A percentile compares a stretch with the other conserved stretches of the same genome.
These are phyloP conservation scores for Obba rivulosa DNA, from an alignment of 768 basidiomycete genomes.

Conservation along the genomic window DNA sequence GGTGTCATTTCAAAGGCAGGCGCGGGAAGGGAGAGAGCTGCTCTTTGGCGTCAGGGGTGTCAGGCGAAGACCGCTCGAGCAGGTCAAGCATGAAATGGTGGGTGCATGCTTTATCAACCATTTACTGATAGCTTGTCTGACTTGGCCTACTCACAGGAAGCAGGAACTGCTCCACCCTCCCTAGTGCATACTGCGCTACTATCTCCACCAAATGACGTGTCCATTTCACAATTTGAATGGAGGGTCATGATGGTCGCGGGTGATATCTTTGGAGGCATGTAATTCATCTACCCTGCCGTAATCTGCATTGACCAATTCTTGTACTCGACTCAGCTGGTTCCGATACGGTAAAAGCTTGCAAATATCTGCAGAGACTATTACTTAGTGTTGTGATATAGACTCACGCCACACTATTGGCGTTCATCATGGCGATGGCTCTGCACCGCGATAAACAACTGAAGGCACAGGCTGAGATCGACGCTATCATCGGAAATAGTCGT, in stretches of 20 bases:
- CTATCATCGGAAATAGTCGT: conserved; percentile 14
- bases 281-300: background rate
- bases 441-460: conserved; percentile 23
- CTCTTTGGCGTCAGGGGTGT: conserved; percentile 8
- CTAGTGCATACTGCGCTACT: conserved; percentile 18
- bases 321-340: conserved; percentile 3
- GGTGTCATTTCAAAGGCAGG: conserved; percentile 23
- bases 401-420: conserved; percentile 19
- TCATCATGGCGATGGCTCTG: conserved; percentile 30
- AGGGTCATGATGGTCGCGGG: conserved; percentile 7
- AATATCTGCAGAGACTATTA: conserved; percentile 41
- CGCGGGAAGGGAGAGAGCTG: conserved; percentile 7
- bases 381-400: conserved; percentile 12
- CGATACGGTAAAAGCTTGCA: conserved; percentile 27
- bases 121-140: too few relatives aligned
- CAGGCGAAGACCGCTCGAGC: conserved; percentile 15
- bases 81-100: conserved; percentile 18
- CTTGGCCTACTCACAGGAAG: background rate
- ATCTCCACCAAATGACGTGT: background rate
- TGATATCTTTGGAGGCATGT: conserved; percentile 9
- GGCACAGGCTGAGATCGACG: conserved; percentile 25
- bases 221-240: background rate
- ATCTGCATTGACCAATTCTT: background rate
- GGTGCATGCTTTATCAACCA: background rate
- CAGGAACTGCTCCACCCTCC: conserved; percentile 13